These are phyloP conservation scores for Erythrophleum ivorense DNA, from an alignment of 331 rosid genomes.

Conservation along the genomic window DNA sequence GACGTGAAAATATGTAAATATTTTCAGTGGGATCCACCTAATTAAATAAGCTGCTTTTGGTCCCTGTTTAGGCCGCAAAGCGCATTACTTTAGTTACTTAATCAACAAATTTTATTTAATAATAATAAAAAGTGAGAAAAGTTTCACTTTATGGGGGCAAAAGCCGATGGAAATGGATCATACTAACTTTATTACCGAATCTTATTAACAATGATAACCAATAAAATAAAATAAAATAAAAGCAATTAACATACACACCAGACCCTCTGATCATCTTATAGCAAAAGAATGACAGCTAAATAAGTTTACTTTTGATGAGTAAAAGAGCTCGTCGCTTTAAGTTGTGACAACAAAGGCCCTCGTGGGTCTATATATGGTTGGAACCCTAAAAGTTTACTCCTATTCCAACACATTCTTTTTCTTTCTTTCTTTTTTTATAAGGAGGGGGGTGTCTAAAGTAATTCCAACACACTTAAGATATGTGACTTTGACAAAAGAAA, in stretches of 20 bases:
- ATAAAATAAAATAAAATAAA: not conserved
- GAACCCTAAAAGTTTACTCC: constrained; percentile 19
- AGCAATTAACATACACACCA: not conserved
- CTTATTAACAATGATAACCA: constrained; percentile 35
- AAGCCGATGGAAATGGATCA: constrained; percentile 35
- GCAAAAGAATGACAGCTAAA: constrained; percentile 38
- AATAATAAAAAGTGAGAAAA: constrained; percentile 40
- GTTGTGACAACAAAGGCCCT: constrained; percentile 52
- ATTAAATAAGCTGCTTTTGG: constrained; percentile 30
- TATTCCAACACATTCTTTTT: constrained; percentile 14
- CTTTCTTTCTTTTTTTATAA: not conserved
- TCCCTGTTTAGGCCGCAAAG: constrained; percentile 63
- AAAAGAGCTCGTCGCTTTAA: constrained; percentile 40
- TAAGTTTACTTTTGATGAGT: constrained; percentile 36
- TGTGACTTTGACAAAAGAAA: not conserved
- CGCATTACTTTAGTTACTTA: constrained; percentile 5
- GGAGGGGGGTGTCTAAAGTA: not conserved
- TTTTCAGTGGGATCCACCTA: too few species aligned
- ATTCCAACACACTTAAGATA: constrained; percentile 36
- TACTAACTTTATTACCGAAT: constrained; percentile 48
- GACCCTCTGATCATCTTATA: constrained; percentile 12
- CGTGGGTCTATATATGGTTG: constrained; percentile 44
- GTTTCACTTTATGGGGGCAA: constrained; percentile 44
- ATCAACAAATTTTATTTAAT: constrained; percentile 1
- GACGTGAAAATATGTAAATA: too few species aligned